Conservation (phyloP, 208 protist species). For the Wallacemonas sp. region DNA sequence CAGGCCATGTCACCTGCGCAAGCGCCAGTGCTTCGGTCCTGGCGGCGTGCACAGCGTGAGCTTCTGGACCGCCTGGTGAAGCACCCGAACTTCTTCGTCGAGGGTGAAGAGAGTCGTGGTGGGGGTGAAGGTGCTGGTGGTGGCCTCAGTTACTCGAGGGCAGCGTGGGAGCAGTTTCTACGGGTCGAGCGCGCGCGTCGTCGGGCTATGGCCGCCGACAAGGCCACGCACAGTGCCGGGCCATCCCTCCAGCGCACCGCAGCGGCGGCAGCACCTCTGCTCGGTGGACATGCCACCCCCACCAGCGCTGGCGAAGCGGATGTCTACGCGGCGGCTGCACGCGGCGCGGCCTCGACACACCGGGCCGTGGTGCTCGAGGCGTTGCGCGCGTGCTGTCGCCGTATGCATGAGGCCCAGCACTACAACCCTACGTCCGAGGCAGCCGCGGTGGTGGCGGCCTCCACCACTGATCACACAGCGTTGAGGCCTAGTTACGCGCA, state of each 20-base stretch:
- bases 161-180: constrained; percentile 6
- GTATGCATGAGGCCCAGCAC: not conserved
- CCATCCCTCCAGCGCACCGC: too few relatives aligned
- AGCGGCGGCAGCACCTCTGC: too few relatives aligned
- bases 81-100: not conserved
- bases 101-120: not conserved
- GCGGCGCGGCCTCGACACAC: constrained; percentile 1
- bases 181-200: not conserved
- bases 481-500: not conserved
- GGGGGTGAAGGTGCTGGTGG: not conserved
- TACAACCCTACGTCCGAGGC: constrained; percentile 1
- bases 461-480: not conserved
- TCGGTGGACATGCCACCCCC: not conserved
- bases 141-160: constrained; percentile 3
- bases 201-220: not conserved
- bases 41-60: constrained; percentile 29
- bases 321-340: constrained; percentile 1
- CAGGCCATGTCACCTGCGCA: constrained; percentile 19
- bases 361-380: constrained; percentile 8
- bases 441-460: not conserved
- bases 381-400: not conserved
- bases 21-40: constrained; percentile 27
- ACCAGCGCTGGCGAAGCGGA: not conserved
- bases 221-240: too few relatives aligned
- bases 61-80: not conserved